Base-by-base conservation (phyloP, 148 eudicot genomes). In the Vaccinium macrocarpon region DNA sequence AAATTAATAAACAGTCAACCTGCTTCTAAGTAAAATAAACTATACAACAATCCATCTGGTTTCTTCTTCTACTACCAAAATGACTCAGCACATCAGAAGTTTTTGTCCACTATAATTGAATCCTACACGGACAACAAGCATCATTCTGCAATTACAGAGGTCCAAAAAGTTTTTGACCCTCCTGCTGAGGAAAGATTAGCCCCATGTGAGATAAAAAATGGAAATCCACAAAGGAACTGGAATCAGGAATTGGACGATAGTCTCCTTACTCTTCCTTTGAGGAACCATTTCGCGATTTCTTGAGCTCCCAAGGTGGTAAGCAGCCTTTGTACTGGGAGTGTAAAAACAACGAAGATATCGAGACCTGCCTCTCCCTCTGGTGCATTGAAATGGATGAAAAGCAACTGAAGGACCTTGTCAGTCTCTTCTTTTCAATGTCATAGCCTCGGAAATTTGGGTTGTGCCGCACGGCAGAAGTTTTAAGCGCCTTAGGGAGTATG, bases 401-500 rank as follows among this genome's bases (percentile, higher is more conserved):
- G 79, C 93, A 90, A 87, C 86, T 84, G 51, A 90, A 87, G 46
- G 88, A 79, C 64, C 90, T 87, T 87, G 90, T 88, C 56, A 90
- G 82, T 79, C 88, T 93, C 89, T 86, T 93, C 86, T 88, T 94
- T 78, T 95, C 95, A 76, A 82, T 79, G 35, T 91, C 93, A 82
- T 53, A 76, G 66, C 77, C 88, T 84, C 84, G 89, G 49, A 82
- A 80, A 50, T 89, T 87, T 29, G 91, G 86, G 52, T 89, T 89
- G 25, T 78, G 86, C 15, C 23, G 85, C 46, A 91, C 82, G 0
- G 90, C 78, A n/a, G 92, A 85, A 70, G 90, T 85, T 82, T 94
- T 93, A 49, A 93, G 93, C 78, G 88, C 84, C 73, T 91, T 93
- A 1, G 98, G 98, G 51, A 95, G 92, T 81, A 95, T 85, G 85